A percentile compares a stretch with the other conserved stretches of the same genome.
phyloP scores from a whole-genome alignment of 2,329 filamentous ascomycete species.

The Fusarium irregulare region DNA sequence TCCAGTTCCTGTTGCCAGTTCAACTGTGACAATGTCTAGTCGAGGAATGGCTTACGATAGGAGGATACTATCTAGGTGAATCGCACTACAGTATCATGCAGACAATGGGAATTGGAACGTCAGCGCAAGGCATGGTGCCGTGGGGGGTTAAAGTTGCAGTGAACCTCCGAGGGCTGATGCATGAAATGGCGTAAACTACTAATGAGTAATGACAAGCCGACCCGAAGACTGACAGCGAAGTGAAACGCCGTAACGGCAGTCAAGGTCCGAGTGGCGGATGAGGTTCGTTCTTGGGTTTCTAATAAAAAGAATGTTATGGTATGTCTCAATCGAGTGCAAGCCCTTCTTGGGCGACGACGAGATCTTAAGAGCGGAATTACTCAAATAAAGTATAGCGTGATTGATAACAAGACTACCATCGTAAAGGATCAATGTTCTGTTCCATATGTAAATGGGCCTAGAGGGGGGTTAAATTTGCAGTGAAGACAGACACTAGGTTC shows the following conservation, averaged over 20 bases:
- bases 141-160: not conserved
- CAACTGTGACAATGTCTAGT: not conserved
- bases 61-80: not conserved
- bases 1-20: not conserved
- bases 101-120: not conserved
- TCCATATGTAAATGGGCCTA: too few relatives aligned
- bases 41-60: fast-evolving
- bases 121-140: not conserved
- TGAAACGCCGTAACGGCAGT: not conserved
- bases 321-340: fast-evolving
- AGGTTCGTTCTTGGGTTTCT: not conserved
- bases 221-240: not conserved
- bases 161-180: not conserved
- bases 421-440: too few relatives aligned
- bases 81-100: not conserved
- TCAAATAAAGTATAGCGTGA: too few relatives aligned
- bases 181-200: too few relatives aligned
- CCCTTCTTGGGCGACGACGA: too few relatives aligned
- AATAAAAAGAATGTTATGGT: not conserved
- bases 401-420: too few relatives aligned
- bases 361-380: too few relatives aligned
- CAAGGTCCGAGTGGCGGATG: not conserved
- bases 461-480: too few relatives aligned
- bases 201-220: too few relatives aligned
- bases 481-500: too few relatives aligned